Evolutionary conservation across 2,329 filamentous ascomycete genomes (phyloP).

Genomic region (Colletotrichum navitas): DNA sequence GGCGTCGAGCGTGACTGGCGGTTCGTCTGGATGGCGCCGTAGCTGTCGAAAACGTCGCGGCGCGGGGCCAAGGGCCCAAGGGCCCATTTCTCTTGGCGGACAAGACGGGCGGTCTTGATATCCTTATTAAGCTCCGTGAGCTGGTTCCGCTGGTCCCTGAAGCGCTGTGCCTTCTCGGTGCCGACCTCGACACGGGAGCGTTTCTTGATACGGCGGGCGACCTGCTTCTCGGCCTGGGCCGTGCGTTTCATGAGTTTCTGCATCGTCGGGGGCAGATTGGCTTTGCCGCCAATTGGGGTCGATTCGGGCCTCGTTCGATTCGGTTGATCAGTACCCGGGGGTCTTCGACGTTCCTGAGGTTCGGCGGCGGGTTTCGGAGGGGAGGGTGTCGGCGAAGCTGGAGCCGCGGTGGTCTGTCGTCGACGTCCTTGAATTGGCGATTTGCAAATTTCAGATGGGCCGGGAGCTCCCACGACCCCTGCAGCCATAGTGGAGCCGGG

Average conservation of each 20-base stretch:
- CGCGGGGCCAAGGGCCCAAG: conserved; percentile 83
- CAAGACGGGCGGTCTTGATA: conserved; percentile 54
- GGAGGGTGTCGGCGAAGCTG: conserved; percentile 20
- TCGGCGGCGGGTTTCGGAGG: conserved; percentile 17
- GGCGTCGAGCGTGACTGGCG: conserved; percentile 53
- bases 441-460: conserved; percentile 41
- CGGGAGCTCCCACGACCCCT: conserved; percentile 35
- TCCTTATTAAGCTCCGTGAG: conserved; percentile 50
- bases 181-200: conserved; percentile 50
- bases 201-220: conserved; percentile 61
- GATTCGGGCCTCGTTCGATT: neutral
- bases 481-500: conserved; percentile 22
- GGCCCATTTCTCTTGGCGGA: conserved; percentile 81
- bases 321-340: neutral
- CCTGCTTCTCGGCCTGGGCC: conserved; percentile 75
- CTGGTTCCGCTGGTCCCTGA: conserved; percentile 51
- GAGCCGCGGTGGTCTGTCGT: conserved; percentile 33
- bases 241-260: conserved; percentile 78
- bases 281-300: conserved; percentile 21
- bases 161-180: conserved; percentile 49
- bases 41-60: conserved; percentile 75
- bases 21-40: conserved; percentile 60
- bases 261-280: conserved; percentile 60
- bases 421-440: conserved; percentile 34
- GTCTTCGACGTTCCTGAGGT: conserved; percentile 16